Conservation (phyloP, 257 asterid genomes). For the Solanum microdontum region DNA sequence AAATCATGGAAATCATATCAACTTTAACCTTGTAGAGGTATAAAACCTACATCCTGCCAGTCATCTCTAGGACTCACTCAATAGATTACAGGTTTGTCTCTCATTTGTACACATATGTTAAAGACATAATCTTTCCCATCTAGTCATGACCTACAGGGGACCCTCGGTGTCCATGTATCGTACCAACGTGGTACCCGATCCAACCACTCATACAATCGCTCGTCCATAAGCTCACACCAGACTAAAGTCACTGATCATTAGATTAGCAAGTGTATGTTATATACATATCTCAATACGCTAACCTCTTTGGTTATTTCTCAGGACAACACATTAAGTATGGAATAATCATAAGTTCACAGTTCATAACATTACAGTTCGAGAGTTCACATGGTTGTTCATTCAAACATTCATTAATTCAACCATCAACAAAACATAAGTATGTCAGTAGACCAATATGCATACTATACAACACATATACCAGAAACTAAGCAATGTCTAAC, state of each 20-base stretch:
- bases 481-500: not conserved
- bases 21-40: not conserved
- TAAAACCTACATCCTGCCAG: not conserved
- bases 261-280: not conserved
- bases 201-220: not conserved
- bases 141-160: not conserved
- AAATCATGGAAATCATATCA: not conserved
- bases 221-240: not conserved
- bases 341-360: not conserved
- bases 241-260: not conserved
- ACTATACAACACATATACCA: not conserved
- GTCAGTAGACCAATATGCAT: not conserved
- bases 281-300: not conserved
- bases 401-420: not conserved
- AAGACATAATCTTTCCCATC: not conserved
- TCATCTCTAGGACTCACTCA: not conserved
- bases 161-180: not conserved
- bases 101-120: not conserved
- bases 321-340: not conserved
- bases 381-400: not conserved
- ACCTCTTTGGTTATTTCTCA: not conserved
- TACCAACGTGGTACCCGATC: not conserved
- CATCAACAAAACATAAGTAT: not conserved
- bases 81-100: not conserved
- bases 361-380: too few relatives aligned